phyloP scores from a whole-genome alignment of 257 asterid species.

The Oldenlandia corymbosa region DNA sequence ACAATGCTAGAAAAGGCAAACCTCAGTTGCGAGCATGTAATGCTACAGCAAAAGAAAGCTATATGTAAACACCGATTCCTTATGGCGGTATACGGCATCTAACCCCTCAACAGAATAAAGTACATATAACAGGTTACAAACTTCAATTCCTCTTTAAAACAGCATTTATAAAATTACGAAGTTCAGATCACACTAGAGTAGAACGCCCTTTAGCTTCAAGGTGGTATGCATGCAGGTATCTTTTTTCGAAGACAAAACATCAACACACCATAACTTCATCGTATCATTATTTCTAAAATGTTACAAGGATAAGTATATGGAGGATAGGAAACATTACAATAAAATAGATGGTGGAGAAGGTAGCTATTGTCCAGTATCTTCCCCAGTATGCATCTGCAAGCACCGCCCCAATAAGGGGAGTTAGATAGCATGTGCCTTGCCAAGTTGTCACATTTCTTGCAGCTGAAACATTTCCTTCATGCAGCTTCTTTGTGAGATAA shows the following conservation, averaged over 20 bases:
- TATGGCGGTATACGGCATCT: not conserved
- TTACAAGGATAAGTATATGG: not conserved
- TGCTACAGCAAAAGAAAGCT: not conserved
- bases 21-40: constrained; percentile 6
- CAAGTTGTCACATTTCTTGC: constrained; percentile 95
- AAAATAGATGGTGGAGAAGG: constrained; percentile 85
- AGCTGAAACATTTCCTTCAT: constrained; percentile 88
- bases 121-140: not conserved
- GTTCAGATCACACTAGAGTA: too few species aligned
- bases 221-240: too few species aligned
- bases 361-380: constrained; percentile 97
- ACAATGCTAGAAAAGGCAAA: not conserved
- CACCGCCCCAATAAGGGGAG: constrained; percentile 92
- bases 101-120: not conserved
- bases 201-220: too few species aligned
- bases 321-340: constrained; percentile 35
- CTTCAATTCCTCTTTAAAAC: too few species aligned
- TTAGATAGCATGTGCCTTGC: constrained; percentile 94
- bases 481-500: constrained; percentile 75
- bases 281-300: not conserved
- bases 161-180: too few species aligned
- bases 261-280: too few species aligned
- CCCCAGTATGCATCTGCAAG: constrained; percentile 98
- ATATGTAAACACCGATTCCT: not conserved
- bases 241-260: not conserved